Evolutionary conservation across 768 basidiomycete species (phyloP).

Genomic region (Mycena pura): DNA sequence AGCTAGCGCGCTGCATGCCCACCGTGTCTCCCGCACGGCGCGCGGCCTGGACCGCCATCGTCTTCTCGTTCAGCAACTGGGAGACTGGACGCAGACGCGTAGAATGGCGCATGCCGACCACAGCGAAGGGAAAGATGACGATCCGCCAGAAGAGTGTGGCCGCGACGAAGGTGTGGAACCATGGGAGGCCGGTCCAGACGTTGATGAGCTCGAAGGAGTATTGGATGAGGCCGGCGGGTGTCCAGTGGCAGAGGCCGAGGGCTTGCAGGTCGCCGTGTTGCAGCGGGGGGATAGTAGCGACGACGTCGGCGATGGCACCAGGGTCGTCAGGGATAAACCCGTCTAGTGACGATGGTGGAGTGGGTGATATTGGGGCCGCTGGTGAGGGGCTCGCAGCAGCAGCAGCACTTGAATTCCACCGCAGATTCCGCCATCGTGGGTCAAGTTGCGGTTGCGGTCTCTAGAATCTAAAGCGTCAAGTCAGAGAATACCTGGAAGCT

Average conservation of each 20-base stretch:
- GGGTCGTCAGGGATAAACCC: neutral
- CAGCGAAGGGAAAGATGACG: constrained; percentile 63
- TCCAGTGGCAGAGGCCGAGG: constrained; percentile 67
- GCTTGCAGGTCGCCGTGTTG: constrained; percentile 77
- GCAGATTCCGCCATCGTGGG: constrained; percentile 18
- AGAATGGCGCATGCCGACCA: constrained; percentile 62
- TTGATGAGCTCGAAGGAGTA: constrained; percentile 74
- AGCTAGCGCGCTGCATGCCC: constrained; percentile 60
- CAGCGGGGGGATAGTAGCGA: constrained; percentile 46
- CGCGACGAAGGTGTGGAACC: constrained; percentile 83
- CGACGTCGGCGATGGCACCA: neutral
- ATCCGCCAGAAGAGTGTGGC: constrained; percentile 68
- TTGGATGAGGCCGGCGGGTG: constrained; percentile 67
- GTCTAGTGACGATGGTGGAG: neutral
- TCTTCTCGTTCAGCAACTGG: constrained; percentile 53
- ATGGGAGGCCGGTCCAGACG: constrained; percentile 73
- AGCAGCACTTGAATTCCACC: constrained; percentile 19
- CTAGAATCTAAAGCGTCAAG: constrained; percentile 16
- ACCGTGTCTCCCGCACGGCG: constrained; percentile 43
- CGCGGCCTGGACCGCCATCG: constrained; percentile 50
- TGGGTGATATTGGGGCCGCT: neutral
- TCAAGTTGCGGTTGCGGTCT: constrained; percentile 18
- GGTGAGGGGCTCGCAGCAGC: neutral
- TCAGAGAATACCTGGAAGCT: constrained; percentile 4
- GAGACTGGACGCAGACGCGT: constrained; percentile 68